Evolutionary conservation across 139 green algal species (phyloP), one percentile per base, ranked within the genome.

Genomic region (Haematococcus lacustris): DNA sequence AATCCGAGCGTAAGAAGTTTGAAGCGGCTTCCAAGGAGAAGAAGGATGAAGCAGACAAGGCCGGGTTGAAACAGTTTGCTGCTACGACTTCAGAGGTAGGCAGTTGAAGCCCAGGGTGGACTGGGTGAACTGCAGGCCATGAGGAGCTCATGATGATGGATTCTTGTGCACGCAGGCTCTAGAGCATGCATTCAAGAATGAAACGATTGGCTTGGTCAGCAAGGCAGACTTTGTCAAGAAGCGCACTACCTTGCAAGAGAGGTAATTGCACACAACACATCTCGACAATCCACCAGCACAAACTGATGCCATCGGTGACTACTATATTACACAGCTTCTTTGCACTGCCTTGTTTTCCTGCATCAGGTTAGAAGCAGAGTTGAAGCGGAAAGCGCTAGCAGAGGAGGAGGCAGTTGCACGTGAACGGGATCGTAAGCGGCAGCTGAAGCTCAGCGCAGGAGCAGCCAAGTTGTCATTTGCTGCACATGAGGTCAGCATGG

Each of bases 131-230:
- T 57, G 47, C 47, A n/a, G 21, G 47, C 47, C 47, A 57, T n/a
- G 47, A 13, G 13, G 47, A 13, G 17, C 47, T 21, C 21, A 13
- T 57, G 47, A 57, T 57, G 17, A 57, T n/a, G n/a, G n/a, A n/a
- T n/a, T n/a, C n/a, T n/a, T n/a, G n/a, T n/a, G n/a, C 47, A 57
- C 47, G 32, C 35, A 93, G 83, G 78, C 80, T 1, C 65, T 95
- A 2, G 94, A 98, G 77, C 77, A 86, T 26, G 94, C 92, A 3
- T 98, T 98, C 82, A 96, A 96, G 79, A 91, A 87, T 35, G 88
- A 98, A 78, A 98, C 94, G 0, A 83, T 98, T 34, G 94, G 94
- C 0, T 82, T 98, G n/a, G 93, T 98, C 1, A 97, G 93, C 0
- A 86, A 88, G 26, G 88, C 94, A 35, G 87, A 98, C 77, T 98